Evolutionary conservation across 2,329 filamentous ascomycete species (phyloP), one percentile per base, ranked within the genome.

Genomic region (Talaromyces sp.): DNA sequence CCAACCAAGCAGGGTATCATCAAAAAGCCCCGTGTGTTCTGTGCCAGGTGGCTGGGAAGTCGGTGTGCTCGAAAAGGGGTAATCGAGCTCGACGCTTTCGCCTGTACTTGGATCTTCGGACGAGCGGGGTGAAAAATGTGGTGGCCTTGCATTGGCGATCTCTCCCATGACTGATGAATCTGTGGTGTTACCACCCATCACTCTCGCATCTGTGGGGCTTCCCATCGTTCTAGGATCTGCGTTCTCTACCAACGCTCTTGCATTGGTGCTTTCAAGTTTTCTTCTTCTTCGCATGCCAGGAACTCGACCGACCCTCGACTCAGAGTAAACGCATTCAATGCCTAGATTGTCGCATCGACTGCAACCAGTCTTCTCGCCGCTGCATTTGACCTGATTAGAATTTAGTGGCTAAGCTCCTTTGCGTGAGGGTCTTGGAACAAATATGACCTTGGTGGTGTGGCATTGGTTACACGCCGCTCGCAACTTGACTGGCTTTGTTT

Each of bases 241-340:
- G 42, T 8, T n/a, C n/a, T 21, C 21, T 44, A 7, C 23, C 6
- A 31, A 16, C 46, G 28, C 16, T 31, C 46, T 50, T 50, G 21
- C 11, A 31, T 50, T 16, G 14, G 46, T 16, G 23, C 31, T 50
- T 31, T 50, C 46, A 16, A 31, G 6, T 50, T 50, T 50, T 50
- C 23, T 50, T 11, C 28, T 50, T 16, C 23, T 50, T 28, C 46
- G 46, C 46, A 31, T 50, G 46, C 46, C 46, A 28, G 46, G 46
- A 50, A 50, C 46, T 50, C 46, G 46, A 50, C 46, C 46, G 23
- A 50, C 46, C 31, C 46, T 50, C 46, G 46, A 50, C 46, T 50
- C 46, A 23, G 46, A 23, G 16, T 50, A 50, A 18, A 50, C 46
- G 23, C 46, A 50, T 16, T 50, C 23, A 28, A 31, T 50, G 16